phyloP scores from a whole-genome alignment of 805 yeast genomes.

The Teunomyces gatunensis region DNA sequence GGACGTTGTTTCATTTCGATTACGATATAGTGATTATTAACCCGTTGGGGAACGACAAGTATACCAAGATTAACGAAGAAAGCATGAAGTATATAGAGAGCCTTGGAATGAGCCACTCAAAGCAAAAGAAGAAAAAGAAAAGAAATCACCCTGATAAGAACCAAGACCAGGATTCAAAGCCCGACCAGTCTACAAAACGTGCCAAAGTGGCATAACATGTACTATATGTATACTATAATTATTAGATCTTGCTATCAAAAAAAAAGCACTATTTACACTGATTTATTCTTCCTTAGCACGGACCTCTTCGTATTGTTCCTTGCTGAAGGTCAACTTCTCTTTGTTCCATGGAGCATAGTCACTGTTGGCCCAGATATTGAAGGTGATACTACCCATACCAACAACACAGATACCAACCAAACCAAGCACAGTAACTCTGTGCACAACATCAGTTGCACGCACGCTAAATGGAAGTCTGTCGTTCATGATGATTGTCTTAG shows the following conservation, averaged over 20 bases:
- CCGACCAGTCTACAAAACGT: not conserved
- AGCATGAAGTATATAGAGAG: not conserved
- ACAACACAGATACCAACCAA: constrained; percentile 40
- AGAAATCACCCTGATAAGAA: not conserved
- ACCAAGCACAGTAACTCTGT: constrained; percentile 42
- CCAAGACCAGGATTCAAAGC: not conserved
- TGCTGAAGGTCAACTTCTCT: constrained; percentile 37
- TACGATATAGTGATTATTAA: constrained; percentile 33
- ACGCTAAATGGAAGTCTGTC: constrained; percentile 39
- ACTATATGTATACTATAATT: constrained; percentile 1
- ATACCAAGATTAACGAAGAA: constrained; percentile 6
- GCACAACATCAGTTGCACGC: constrained; percentile 43
- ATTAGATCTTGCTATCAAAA: not conserved
- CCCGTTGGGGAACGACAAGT: constrained; percentile 15
- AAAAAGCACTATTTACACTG: constrained; percentile 2
- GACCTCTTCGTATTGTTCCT: constrained; percentile 29
- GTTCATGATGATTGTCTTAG: constrained; percentile 7
- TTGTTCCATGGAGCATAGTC: constrained; percentile 43
- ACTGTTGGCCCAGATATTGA: constrained; percentile 43
- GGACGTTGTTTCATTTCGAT: constrained; percentile 16
- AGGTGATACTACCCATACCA: constrained; percentile 38
- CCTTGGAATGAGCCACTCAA: constrained; percentile 21
- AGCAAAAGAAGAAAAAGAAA: constrained; percentile 7
- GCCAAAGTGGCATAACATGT: constrained; percentile 1
- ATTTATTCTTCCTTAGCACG: constrained; percentile 14